Base-by-base conservation (phyloP, 2,329 filamentous ascomycete genomes). In the Neofusicoccum laricinum region DNA sequence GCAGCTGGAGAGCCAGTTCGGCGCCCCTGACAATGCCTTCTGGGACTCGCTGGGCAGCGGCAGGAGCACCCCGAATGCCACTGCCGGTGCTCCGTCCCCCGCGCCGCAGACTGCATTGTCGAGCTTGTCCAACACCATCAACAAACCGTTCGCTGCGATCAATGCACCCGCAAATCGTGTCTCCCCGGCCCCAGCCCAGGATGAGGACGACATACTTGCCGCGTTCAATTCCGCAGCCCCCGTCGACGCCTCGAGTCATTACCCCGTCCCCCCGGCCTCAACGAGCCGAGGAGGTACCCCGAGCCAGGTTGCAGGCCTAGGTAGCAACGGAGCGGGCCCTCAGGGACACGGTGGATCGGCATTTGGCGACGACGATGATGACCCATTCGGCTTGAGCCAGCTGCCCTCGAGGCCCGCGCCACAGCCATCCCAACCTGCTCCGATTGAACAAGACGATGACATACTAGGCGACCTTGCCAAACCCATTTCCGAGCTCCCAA, bases 311-410 rank as follows among this genome's bases (percentile, higher is more conserved):
- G 15, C 48, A 17, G 41, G 17, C 14, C 19, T 48, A 8, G 32
- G 41, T n/a, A 55, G 38, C 19, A 51, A 49, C 21, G 58, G 25
- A 15, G 71, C 72, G 8, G 68, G 71, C 21, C 65, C 71, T 2
- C 59, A 65, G 25, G 70, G 49, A 17, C 63, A 71, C 46, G 21
- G 8, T n/a, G 25, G 15, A 10, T 4, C 32, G 8, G 61, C 67
- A 0, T 78, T 88, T 66, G 79, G 76, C 12, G 82, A 81, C 36
- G 89, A 94, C 50, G 85, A 88, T 69, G 92, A 96, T 72, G 92
- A 97, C 72, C 92, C 93, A 1, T 97, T 98, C 74, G 94, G 92
- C 0, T 80, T 97, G 40, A 88, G 83, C 65, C 81, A 89, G 68
- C 75, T 92, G 71, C 36, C 63, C 2, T 85, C 86, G 67, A 78